Evolutionary conservation across 306 rosid species (phyloP).

Genomic region (Prunus davidiana): DNA sequence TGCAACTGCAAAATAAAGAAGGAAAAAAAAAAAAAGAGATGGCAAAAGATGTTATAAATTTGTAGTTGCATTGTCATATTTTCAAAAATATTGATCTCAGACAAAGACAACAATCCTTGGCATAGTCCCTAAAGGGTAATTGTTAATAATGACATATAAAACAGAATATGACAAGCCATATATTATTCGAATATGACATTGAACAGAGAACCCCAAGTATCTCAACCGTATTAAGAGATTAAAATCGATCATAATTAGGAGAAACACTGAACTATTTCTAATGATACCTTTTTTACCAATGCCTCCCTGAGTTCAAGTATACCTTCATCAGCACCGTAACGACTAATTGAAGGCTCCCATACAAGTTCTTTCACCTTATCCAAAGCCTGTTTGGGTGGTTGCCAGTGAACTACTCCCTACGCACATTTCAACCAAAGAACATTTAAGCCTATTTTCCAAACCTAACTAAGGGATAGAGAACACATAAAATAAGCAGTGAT

Average conservation of each 20-base stretch:
- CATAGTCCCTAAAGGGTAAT: neutral
- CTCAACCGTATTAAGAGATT: neutral
- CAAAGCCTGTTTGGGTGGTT: constrained; percentile 84
- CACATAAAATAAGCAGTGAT: neutral
- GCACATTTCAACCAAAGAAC: constrained; percentile 16
- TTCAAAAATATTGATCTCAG: neutral
- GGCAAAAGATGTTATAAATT: neutral
- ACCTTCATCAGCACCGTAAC: constrained; percentile 93
- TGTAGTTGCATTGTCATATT: neutral
- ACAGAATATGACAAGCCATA: neutral
- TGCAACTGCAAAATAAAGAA: constrained; percentile 55
- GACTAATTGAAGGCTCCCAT: constrained; percentile 76
- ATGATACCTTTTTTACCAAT: constrained; percentile 54
- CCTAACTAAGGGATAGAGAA: neutral
- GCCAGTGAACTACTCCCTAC: constrained; percentile 97
- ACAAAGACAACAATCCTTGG: neutral
- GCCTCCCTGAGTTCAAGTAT: constrained; percentile 84
- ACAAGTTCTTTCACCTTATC: constrained; percentile 79
- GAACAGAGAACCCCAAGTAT: neutral
- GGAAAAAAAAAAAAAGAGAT: constrained; percentile 7
- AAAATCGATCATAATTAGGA: neutral
- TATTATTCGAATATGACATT: neutral
- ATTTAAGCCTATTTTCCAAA: constrained; percentile 4
- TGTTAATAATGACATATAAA: neutral
- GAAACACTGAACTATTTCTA: neutral